Conservation (phyloP, 2,329 filamentous ascomycete genomes). For the Hypoxylon sp. region DNA sequence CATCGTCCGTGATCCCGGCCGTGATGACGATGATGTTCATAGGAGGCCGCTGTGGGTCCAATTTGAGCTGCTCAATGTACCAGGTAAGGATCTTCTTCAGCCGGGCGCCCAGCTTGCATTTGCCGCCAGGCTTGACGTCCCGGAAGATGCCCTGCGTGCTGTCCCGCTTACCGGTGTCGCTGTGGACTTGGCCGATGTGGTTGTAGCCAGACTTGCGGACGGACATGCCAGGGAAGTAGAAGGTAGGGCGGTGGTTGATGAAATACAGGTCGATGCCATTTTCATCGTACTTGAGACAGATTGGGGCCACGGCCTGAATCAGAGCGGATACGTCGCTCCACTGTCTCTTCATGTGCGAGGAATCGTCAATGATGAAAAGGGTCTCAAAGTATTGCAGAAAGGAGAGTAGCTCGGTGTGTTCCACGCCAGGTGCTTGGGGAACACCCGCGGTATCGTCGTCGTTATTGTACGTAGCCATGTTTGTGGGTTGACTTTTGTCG, state of each 20-base stretch:
- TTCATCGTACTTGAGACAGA: conserved; percentile 47
- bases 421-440: conserved; percentile 37
- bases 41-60: conserved; percentile 49
- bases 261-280: conserved; percentile 50
- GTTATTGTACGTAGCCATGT: conserved; percentile 42
- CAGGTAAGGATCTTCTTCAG: conserved; percentile 49
- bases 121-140: conserved; percentile 48
- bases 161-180: conserved; percentile 47
- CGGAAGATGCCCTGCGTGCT: conserved; percentile 49
- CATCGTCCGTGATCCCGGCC: conserved; percentile 45
- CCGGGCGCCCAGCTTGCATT: conserved; percentile 51
- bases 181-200: conserved; percentile 48
- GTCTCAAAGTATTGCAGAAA: conserved; percentile 48
- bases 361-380: conserved; percentile 47
- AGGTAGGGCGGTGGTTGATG: conserved; percentile 45
- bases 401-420: conserved; percentile 44
- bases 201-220: conserved; percentile 51
- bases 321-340: conserved; percentile 47
- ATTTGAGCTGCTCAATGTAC: conserved; percentile 51
- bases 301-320: conserved; percentile 46
- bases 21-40: conserved; percentile 53
- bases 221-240: conserved; percentile 48
- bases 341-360: conserved; percentile 46
- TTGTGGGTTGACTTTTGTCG: conserved; percentile 9
- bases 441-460: conserved; percentile 47